Base-by-base conservation (phyloP, 169 alveolate genomes). In the Cryptosporidium andersoni region DNA sequence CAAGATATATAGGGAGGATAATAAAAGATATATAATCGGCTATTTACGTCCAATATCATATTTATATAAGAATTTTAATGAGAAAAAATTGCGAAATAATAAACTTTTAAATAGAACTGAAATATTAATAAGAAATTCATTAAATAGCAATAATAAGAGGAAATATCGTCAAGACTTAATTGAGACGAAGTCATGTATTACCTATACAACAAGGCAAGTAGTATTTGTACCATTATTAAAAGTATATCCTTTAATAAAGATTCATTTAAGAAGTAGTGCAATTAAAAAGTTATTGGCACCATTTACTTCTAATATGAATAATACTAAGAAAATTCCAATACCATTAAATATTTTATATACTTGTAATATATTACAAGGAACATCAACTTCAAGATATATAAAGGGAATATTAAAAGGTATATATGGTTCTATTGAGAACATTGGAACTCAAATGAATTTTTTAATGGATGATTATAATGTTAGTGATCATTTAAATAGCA, bases 21-120 rank as follows among this genome's bases (percentile, higher is more conserved):
- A 34, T 66, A 4, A 66, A 66, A 52, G 64, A 49, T 14, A 42
- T 66, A n/a, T 49, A 51, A 51, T 66, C 81, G 8, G 81, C 51
- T 36, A 66, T 47, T 16, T 66, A 49, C 62, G 49, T 14, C 81
- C 81, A 11, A 1, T 51, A 2, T 34, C 42, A 34, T 66, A 51
- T 42, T 51, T 14, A n/a, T 25, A 49, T 49, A 49, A 49, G 8
- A 49, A 9, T 49, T 9, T 9, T 9, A 49, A 49, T 9, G 12
- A 49, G 0, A 49, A 49, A 49, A 49, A 49, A 9, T 9, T 9
- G 12, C 12, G 8, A 49, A 49, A 49, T 49, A 12, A 49, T 49
- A 49, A 49, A 9, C 12, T 9, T 49, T 9, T 49, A 9, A 49
- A 49, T 9, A 9, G 1, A 9, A 9, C 12, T 49, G 12, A 49